A percentile compares a stretch with the other conserved stretches of the same genome.
These are phyloP conservation scores for Thermomucor indicae-seudaticae DNA, from an alignment of 371 early-diverging fungal species.

Conservation along the genomic window DNA sequence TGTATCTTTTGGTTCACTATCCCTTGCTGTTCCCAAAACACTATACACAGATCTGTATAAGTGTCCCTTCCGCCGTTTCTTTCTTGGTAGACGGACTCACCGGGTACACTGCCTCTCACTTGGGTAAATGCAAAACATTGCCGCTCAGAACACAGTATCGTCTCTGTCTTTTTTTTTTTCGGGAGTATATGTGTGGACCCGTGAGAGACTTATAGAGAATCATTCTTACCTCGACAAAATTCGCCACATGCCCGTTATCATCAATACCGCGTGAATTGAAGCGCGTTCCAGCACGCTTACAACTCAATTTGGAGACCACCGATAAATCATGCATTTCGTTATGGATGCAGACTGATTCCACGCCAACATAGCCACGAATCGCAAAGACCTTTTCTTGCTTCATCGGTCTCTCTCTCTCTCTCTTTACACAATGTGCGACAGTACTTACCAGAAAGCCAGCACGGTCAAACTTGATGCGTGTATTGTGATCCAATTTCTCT, in stretches of 20 bases:
- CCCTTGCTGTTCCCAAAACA: slow-evolving; percentile 96
- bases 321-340: slow-evolving; percentile 54
- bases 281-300: slow-evolving; percentile 93
- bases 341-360: slow-evolving; percentile 35
- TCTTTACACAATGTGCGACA: too few species aligned
- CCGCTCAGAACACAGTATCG: slow-evolving; percentile 58
- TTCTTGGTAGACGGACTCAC: slow-evolving; percentile 16
- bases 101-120: slow-evolving; percentile 93
- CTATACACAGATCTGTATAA: slow-evolving; percentile 18
- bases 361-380: slow-evolving; percentile 69
- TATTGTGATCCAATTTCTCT: slow-evolving; percentile 57
- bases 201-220: neutral
- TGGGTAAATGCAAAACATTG: slow-evolving; percentile 71
- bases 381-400: slow-evolving; percentile 39
- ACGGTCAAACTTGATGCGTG: slow-evolving; percentile 63
- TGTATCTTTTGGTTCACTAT: slow-evolving; percentile 78
- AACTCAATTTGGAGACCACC: slow-evolving; percentile 89
- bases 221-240: slow-evolving; percentile 87
- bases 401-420: neutral
- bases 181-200: neutral
- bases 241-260: slow-evolving; percentile 95
- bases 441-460: slow-evolving; percentile 70
- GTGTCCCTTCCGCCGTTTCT: neutral
- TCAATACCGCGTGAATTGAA: slow-evolving; percentile 96
- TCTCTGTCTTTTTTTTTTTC: slow-evolving; percentile 57